Evolutionary conservation across 2,329 filamentous ascomycete species (phyloP), one percentile per base, ranked within the genome.

Genomic region (Hymenoscyphus scutula): DNA sequence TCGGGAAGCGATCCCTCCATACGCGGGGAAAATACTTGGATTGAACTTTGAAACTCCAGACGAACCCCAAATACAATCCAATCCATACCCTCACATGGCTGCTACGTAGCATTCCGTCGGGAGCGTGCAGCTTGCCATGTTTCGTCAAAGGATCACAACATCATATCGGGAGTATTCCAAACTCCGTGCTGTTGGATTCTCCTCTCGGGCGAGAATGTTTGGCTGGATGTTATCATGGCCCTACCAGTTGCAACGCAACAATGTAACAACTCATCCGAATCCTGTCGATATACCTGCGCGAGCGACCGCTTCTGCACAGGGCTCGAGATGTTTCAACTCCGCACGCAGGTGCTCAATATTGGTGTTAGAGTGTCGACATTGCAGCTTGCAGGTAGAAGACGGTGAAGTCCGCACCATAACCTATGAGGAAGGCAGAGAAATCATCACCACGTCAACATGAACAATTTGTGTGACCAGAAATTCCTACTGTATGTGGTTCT

Each of bases 1-100:
- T 29, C 53, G 53, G 19, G 38, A 41, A 41, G n/a, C 8, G 23
- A 11, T 54, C 29, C 25, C 10, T 30, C 51, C 51, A 27, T 29
- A 29, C 7, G 51, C 11, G 51, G 51, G 17, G 29, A 30, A n/a
- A 27, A 5, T 27, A 15, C 51, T 29, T 23, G 51, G 25, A 32
- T 37, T 27, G 53, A 54, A 54, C 25, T 25, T 32, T 54, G 53
- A 54, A 54, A 54, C 53, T 32, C 8, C 53, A 30, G 25, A 30
- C 13, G 25, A 54, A 19, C 25, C 27, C 51, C 19, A 25, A 54
- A 51, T 27, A 51, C 25, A 32, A 30, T 54, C 23, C 27, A 30
- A 54, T 32, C 25, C 25, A n/a, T 54, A n/a, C 17, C 15, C 29
- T 30, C 53, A 30, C 53, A 29, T 54, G 13, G 13, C 25, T 15